phyloP scores from a whole-genome alignment of 1,284 basidiomycete genomes.

The Amylostereum areolatum region DNA sequence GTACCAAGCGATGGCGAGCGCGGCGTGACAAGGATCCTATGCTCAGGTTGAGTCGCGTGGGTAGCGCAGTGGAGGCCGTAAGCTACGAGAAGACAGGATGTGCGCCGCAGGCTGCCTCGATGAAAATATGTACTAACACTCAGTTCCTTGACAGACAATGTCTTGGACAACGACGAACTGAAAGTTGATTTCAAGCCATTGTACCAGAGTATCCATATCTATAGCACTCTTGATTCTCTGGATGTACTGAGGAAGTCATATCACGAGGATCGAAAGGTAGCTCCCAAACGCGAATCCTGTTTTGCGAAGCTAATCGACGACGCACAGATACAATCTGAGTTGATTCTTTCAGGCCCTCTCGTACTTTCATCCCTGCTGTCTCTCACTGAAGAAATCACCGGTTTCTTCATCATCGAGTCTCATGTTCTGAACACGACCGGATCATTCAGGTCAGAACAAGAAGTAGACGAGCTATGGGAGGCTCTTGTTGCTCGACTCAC shows the following conservation, averaged over 20 bases:
- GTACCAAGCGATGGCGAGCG: conserved; percentile 81
- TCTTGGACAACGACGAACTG: conserved; percentile 86
- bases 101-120: conserved; percentile 33
- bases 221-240: conserved; percentile 84
- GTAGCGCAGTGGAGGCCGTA: conserved; percentile 91
- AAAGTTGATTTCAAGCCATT: conserved; percentile 92
- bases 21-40: conserved; percentile 75
- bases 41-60: conserved; percentile 77
- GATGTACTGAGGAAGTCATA: conserved; percentile 90
- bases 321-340: conserved; percentile 86
- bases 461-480: conserved; percentile 97
- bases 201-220: conserved; percentile 97
- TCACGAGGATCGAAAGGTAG: conserved; percentile 90
- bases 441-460: conserved; percentile 80
- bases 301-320: conserved; percentile 10
- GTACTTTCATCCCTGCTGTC: conserved; percentile 42
- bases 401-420: conserved; percentile 96
- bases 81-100: conserved; percentile 94
- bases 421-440: conserved; percentile 88
- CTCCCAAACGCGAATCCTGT: conserved; percentile 1
- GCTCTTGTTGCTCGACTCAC: conserved; percentile 78
- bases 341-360: conserved; percentile 79
- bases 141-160: conserved; percentile 57
- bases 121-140: background rate
- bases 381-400: conserved; percentile 91